Percentiles rank a stretch among this genome's conserved stretches.
Conservation (phyloP, 768 basidiomycete species). For the Amanita muscaria region DNA sequence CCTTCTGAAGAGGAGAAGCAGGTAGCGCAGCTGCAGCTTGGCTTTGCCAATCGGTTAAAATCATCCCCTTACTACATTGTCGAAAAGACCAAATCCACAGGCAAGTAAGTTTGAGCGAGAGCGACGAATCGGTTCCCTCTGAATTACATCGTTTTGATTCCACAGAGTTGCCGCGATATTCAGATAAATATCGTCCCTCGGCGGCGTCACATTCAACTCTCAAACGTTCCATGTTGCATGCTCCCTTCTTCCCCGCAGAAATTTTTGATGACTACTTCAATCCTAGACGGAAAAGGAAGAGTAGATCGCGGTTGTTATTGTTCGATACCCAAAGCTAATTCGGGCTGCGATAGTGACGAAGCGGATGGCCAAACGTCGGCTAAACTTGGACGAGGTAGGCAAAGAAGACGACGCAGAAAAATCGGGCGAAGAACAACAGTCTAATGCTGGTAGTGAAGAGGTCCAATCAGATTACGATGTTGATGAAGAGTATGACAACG, state of each 20-base stretch:
- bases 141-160: background rate
- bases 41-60: conserved; percentile 54
- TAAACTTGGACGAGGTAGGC: conserved; percentile 61
- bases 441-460: conserved; percentile 57
- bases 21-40: conserved; percentile 58
- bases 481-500: conserved; percentile 87
- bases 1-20: conserved; percentile 56
- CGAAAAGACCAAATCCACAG: conserved; percentile 60
- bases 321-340: background rate
- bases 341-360: conserved; percentile 12
- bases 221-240: conserved; percentile 61
- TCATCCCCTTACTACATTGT: conserved; percentile 69
- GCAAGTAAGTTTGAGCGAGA: conserved; percentile 15
- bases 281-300: conserved; percentile 55
- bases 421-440: conserved; percentile 53
- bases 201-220: conserved; percentile 52
- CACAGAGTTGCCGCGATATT: conserved; percentile 70
- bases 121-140: background rate
- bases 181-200: conserved; percentile 73
- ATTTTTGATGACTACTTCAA: conserved; percentile 78
- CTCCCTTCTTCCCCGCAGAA: conserved; percentile 69
- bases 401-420: conserved; percentile 68
- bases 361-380: conserved; percentile 24
- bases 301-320: conserved; percentile 19
- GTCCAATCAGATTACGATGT: conserved; percentile 74